phyloP scores from a whole-genome alignment of 2,329 filamentous ascomycete genomes.

The Salinomyces thailandicus region DNA sequence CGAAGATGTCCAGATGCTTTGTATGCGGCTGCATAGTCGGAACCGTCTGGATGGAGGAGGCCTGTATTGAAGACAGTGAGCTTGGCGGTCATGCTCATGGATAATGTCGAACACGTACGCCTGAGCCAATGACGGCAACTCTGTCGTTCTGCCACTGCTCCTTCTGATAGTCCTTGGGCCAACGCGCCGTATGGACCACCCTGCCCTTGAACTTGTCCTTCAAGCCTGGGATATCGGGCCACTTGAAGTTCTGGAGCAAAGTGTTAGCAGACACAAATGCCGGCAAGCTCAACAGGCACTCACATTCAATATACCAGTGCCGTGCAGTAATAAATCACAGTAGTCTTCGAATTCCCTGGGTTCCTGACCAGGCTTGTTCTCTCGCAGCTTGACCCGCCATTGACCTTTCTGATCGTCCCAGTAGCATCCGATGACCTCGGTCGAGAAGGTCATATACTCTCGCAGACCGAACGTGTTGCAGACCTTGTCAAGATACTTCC shows the following conservation, averaged over 20 bases:
- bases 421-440: slow-evolving; percentile 36
- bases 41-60: slow-evolving; percentile 36
- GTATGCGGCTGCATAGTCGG: slow-evolving; percentile 37
- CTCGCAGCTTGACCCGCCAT: slow-evolving; percentile 41
- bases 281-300: neutral
- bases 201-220: slow-evolving; percentile 36
- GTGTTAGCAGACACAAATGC: neutral
- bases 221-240: slow-evolving; percentile 31
- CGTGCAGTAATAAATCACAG: slow-evolving; percentile 36
- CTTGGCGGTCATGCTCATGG: too few relatives aligned
- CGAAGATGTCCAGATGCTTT: slow-evolving; percentile 38
- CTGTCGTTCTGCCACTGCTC: slow-evolving; percentile 34
- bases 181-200: slow-evolving; percentile 35
- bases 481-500: slow-evolving; percentile 40
- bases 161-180: slow-evolving; percentile 36
- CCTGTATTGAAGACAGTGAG: too few relatives aligned
- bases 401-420: slow-evolving; percentile 41
- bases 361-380: slow-evolving; percentile 27
- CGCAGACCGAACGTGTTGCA: slow-evolving; percentile 39
- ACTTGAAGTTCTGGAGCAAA: slow-evolving; percentile 28
- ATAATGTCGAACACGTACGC: too few relatives aligned
- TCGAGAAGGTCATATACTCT: slow-evolving; percentile 45
- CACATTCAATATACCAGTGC: slow-evolving; percentile 29
- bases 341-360: slow-evolving; percentile 32
- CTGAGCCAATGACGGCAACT: slow-evolving; percentile 37